Evolutionary conservation across 148 eudicot species (phyloP).

Genomic region (Rhododendron mucronatum): DNA sequence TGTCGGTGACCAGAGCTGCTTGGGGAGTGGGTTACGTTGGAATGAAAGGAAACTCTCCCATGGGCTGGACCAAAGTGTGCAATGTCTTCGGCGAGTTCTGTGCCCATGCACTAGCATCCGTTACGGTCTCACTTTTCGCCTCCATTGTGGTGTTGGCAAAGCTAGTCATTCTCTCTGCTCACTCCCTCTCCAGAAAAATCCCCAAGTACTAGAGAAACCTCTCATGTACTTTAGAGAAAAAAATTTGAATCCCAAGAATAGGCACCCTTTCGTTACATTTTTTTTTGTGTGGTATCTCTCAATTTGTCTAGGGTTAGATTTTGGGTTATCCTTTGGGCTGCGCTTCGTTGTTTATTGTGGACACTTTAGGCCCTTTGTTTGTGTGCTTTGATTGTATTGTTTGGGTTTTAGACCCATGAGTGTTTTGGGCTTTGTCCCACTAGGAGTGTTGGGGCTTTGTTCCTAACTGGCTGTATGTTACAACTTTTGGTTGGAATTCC

Average conservation of each 20-base stretch:
- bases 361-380: no score
- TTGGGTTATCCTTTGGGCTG: no score
- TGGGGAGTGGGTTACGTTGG: slow-evolving; percentile 56
- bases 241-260: neutral
- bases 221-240: neutral
- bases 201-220: slow-evolving; percentile 16
- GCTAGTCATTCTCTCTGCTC: slow-evolving; percentile 43
- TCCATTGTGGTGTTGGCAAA: slow-evolving; percentile 40
- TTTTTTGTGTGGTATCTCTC: no score
- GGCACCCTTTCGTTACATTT: neutral
- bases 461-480: no score
- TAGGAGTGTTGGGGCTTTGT: no score
- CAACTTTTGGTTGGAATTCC: no score
- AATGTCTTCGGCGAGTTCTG: slow-evolving; percentile 45
- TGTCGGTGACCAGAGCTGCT: slow-evolving; percentile 58
- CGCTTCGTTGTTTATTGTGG: no score
- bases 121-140: slow-evolving; percentile 38
- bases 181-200: slow-evolving; percentile 46
- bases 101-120: slow-evolving; percentile 35
- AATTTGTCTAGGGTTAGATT: no score
- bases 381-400: no score
- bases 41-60: slow-evolving; percentile 43
- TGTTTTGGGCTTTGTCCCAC: no score
- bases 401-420: no score
- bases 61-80: slow-evolving; percentile 52